phyloP scores from a whole-genome alignment of 305 asterid genomes.

The Rubia tinctorum region DNA sequence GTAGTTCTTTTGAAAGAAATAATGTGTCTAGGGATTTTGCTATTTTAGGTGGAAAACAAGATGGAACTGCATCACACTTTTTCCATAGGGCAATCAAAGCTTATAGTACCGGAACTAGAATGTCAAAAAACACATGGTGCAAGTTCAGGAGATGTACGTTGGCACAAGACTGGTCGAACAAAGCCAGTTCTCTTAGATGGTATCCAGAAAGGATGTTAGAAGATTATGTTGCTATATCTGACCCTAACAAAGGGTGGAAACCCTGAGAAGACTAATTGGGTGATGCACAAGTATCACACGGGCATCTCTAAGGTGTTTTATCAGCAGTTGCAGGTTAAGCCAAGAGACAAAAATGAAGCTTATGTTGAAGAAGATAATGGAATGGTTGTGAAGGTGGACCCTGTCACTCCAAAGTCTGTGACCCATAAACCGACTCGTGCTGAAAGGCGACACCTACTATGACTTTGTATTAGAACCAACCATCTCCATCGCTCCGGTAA shows the following conservation, averaged over 20 bases:
- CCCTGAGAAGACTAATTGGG: constrained; percentile 96
- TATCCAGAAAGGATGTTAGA: constrained; percentile 90
- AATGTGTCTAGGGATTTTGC: neutral
- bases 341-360: constrained; percentile 83
- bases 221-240: constrained; percentile 85
- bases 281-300: constrained; percentile 93
- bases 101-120: constrained; percentile 86
- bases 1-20: neutral
- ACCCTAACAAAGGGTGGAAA: constrained; percentile 70
- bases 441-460: no score
- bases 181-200: constrained; percentile 79
- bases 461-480: no score
- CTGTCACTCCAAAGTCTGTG: no score
- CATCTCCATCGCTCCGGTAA: no score
- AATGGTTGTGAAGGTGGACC: no score
- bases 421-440: no score
- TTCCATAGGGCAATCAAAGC: constrained; percentile 96
- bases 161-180: constrained; percentile 99
- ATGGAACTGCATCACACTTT: constrained; percentile 86
- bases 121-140: constrained; percentile 80
- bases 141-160: constrained; percentile 72
- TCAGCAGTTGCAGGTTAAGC: constrained; percentile 62
- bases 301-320: constrained; percentile 85
- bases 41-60: constrained; percentile 79
- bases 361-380: no score